Conservation (phyloP, 2,329 filamentous ascomycete genomes). For the Claviceps sp. region DNA sequence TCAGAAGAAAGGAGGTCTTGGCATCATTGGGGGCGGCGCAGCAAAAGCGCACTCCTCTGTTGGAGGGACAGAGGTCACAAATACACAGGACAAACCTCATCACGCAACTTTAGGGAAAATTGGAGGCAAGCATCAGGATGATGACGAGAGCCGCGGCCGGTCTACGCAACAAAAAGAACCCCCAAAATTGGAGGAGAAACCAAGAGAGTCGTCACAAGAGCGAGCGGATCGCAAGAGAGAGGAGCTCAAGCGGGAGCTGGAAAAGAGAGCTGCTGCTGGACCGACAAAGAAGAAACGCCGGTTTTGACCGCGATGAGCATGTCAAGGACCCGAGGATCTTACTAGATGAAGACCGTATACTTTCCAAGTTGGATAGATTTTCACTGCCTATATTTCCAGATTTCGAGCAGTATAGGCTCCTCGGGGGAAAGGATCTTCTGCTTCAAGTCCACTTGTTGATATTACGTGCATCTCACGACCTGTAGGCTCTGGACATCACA, state of each 20-base stretch:
- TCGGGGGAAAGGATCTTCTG: background rate
- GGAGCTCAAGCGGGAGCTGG: constrained; percentile 37
- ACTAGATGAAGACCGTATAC: background rate
- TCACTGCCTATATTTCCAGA: background rate
- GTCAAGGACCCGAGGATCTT: background rate
- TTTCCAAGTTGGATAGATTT: background rate
- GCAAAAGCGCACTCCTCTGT: constrained; percentile 9
- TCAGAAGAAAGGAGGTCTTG: constrained; percentile 21
- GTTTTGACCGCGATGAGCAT: constrained; percentile 23
- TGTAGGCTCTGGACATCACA: background rate
- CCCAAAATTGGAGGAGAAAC: constrained; percentile 15
- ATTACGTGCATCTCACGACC: background rate
- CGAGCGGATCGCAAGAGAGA: constrained; percentile 35
- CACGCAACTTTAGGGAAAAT: constrained; percentile 21
- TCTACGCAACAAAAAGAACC: constrained; percentile 10
- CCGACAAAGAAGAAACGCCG: constrained; percentile 43
- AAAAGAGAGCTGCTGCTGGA: constrained; percentile 33
- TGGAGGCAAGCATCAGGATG: constrained; percentile 14
- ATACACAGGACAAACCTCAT: background rate
- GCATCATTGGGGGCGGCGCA: constrained; percentile 27
- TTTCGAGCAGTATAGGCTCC: background rate
- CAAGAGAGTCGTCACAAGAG: constrained; percentile 30
- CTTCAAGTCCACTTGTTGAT: background rate
- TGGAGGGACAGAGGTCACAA: background rate
- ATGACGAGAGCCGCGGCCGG: constrained; percentile 13